A percentile compares a stretch with the other conserved stretches of the same genome.
These are phyloP conservation scores for Monosporascus sp. DNA, from an alignment of 2,329 filamentous ascomycete genomes.

Conservation along the genomic window DNA sequence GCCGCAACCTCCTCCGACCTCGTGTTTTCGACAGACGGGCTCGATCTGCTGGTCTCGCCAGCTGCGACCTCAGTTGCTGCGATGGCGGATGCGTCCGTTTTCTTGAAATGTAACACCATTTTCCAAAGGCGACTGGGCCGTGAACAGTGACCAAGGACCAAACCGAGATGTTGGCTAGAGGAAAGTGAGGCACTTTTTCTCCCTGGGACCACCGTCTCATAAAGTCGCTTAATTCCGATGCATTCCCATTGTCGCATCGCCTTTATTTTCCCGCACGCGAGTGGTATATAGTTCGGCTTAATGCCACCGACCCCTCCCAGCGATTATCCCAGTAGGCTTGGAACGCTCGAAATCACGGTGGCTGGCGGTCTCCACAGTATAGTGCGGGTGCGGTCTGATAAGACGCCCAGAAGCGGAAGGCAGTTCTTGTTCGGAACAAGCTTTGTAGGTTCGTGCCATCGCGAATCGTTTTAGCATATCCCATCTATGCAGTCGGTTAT, in stretches of 20 bases:
- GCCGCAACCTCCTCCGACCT: conserved; percentile 12
- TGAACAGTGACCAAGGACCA: not conserved
- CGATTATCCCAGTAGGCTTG: not conserved
- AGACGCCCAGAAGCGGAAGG: not conserved
- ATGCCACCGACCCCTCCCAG: not conserved
- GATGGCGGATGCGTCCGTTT: not conserved
- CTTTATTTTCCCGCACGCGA: not conserved
- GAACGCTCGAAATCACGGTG: not conserved
- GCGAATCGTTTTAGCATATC: not conserved
- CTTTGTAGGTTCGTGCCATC: not conserved
- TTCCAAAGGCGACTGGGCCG: not conserved
- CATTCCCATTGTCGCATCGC: not conserved
- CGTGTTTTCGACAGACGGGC: not conserved
- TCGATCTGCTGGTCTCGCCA: not conserved
- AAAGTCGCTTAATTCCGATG: not conserved
- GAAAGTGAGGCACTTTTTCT: too few species aligned
- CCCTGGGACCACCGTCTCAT: too few species aligned
- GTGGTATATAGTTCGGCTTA: not conserved
- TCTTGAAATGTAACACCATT: not conserved
- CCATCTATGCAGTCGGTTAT: not conserved
- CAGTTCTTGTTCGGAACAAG: not conserved
- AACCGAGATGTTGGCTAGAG: too few species aligned
- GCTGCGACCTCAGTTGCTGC: not conserved
- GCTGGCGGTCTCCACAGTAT: not conserved
- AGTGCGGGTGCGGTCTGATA: not conserved